These are phyloP conservation scores for Xylaria intraflava DNA, from an alignment of 495 filamentous ascomycete genomes.

Conservation along the genomic window DNA sequence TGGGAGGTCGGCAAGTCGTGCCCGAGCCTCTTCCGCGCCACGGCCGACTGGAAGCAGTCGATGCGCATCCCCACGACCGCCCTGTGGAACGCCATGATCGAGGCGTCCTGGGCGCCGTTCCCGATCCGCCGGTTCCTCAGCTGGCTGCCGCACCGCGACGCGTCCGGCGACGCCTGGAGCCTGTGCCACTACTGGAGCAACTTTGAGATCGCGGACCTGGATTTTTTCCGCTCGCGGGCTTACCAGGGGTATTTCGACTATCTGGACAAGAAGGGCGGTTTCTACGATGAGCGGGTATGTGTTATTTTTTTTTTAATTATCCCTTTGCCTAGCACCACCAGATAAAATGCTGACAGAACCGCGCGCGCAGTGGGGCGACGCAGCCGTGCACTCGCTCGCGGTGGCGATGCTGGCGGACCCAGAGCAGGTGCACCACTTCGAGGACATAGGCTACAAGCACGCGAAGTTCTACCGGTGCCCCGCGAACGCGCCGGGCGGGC, in stretches of 20 bases:
- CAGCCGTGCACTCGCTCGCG: conserved; percentile 38
- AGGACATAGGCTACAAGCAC: conserved; percentile 39
- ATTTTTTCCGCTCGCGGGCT: conserved; percentile 36
- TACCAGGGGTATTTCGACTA: conserved; percentile 38
- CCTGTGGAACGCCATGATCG: conserved; percentile 25
- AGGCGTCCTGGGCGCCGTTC: conserved; percentile 25
- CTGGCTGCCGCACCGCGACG: conserved; percentile 25
- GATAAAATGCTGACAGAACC: background rate
- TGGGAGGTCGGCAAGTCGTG: conserved; percentile 39
- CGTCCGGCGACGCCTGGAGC: conserved; percentile 30
- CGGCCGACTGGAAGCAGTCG: conserved; percentile 27
- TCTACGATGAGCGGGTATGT: conserved; percentile 38
- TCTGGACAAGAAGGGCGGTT: conserved; percentile 38
- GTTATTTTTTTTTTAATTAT: background rate
- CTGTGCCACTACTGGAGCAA: conserved; percentile 44
- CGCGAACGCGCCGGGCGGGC: conserved; percentile 23
- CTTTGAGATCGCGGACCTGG: conserved; percentile 42
- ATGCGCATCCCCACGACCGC: conserved; percentile 18
- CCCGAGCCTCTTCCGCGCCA: conserved; percentile 32
- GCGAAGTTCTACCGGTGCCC: conserved; percentile 29
- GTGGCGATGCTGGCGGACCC: conserved; percentile 34
- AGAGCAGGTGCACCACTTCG: conserved; percentile 38
- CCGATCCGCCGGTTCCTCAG: conserved; percentile 25
- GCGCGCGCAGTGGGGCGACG: conserved; percentile 34
- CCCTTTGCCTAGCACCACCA: no score